Conservation (phyloP, 1,284 basidiomycete species). For the Coniferiporia sulphurascens region DNA sequence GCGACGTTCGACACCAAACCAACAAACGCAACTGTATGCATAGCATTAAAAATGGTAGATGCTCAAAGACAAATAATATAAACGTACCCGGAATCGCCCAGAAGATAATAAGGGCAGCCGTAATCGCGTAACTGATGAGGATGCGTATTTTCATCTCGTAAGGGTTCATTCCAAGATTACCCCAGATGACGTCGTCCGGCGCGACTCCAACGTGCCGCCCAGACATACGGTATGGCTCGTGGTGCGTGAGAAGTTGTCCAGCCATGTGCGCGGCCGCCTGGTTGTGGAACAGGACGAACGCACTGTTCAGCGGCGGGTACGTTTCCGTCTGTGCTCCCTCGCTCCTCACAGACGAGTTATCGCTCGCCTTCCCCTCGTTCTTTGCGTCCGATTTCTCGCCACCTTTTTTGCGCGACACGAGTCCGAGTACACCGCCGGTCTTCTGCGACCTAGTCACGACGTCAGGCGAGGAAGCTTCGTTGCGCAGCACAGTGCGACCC, state of each 20-base stretch:
- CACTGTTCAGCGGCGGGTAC: slow-evolving; percentile 75
- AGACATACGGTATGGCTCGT: slow-evolving; percentile 75
- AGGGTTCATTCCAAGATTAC: slow-evolving; percentile 83
- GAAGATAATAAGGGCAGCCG: slow-evolving; percentile 62
- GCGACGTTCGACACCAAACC: slow-evolving; percentile 83
- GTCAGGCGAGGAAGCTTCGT: not conserved
- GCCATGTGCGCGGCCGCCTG: slow-evolving; percentile 92
- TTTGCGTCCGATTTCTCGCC: not conserved
- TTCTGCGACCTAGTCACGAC: not conserved
- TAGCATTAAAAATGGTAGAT: not conserved
- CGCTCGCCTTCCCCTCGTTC: not conserved
- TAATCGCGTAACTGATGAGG: slow-evolving; percentile 55
- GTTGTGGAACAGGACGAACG: slow-evolving; percentile 90
- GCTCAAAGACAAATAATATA: not conserved
- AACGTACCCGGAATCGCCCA: slow-evolving; percentile 57
- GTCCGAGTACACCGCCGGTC: not conserved
- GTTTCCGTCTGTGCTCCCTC: slow-evolving; percentile 18
- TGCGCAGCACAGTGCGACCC: slow-evolving; percentile 4
- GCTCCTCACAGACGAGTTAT: not conserved
- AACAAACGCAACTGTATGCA: slow-evolving; percentile 65
- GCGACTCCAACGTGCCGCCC: slow-evolving; percentile 69
- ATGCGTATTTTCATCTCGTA: slow-evolving; percentile 76
- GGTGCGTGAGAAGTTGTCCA: slow-evolving; percentile 66
- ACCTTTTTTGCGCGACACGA: slow-evolving; percentile 7
- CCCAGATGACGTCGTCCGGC: slow-evolving; percentile 88